Conservation (phyloP, 2,329 filamentous ascomycete genomes). For the Phialophora expanda region DNA sequence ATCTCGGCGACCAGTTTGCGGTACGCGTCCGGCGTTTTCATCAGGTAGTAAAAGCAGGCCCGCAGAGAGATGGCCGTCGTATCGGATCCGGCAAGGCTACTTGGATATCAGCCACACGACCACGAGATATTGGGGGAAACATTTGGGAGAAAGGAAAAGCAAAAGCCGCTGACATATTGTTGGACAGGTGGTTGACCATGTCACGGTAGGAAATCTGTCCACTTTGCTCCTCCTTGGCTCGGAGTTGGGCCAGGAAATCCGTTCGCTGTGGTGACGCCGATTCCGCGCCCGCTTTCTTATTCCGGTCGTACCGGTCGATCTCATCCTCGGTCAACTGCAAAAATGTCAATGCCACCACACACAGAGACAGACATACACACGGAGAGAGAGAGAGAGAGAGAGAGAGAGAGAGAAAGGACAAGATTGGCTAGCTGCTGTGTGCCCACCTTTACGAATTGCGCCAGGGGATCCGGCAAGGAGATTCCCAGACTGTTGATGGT, state of each 20-base stretch:
- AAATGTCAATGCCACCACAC: neutral
- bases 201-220: constrained; percentile 12
- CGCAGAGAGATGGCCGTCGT: constrained; percentile 44
- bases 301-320: constrained; percentile 16
- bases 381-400: no score
- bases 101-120: neutral
- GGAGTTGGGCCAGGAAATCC: constrained; percentile 24
- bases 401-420: neutral
- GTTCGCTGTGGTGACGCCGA: constrained; percentile 1
- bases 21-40: constrained; percentile 36
- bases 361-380: no score
- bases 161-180: constrained; percentile 17
- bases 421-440: no score
- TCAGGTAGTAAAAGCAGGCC: constrained; percentile 42
- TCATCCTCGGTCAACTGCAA: constrained; percentile 12
- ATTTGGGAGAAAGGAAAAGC: neutral
- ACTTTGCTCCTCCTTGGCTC: constrained; percentile 19
- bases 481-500: neutral
- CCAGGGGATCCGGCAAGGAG: neutral
- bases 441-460: neutral
- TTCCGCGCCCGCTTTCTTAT: neutral
- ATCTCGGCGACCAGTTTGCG: constrained; percentile 55
- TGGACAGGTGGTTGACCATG: constrained; percentile 25
- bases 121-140: neutral
- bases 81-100: constrained; percentile 25